Evolutionary conservation across 306 rosid species (phyloP), one percentile per base, ranked within the genome.

Genomic region (Sesbania bispinosa): DNA sequence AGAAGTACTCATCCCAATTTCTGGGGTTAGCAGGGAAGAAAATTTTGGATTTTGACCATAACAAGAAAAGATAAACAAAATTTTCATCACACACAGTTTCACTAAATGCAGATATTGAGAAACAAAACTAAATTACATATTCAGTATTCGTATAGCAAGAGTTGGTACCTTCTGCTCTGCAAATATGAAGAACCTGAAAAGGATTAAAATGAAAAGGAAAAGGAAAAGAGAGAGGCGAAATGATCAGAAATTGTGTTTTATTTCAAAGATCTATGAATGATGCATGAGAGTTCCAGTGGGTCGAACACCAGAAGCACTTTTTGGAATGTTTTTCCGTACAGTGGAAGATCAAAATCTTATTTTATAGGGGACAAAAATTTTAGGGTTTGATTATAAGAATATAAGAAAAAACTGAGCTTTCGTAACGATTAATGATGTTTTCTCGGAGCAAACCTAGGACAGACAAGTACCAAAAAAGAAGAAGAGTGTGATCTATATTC

Each of bases 381-480:
- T 57, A 62, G 77, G 84, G 70, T 64, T 75, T 80, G 67, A 15
- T 41, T 14, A 10, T 5, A 32, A 32, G 30, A 33, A 67, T 46
- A 43, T 2, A 48, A 0, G 23, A 69, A 20, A 13, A 50, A 15
- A 5, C 23, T n/a, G 69, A 59, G 55, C 18, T 47, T 47, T 58
- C 24, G 33, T 38, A n/a, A 38, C 29, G 14, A 50, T 61, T n/a
- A 14, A 50, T 51, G 35, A 62, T 20, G 67, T 30, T 61, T 18
- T 62, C 19, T 69, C 41, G 24, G 33, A 69, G 64, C 9, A 14
- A 61, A 51, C 41, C 71, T 33, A 39, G 21, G 61, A 38, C 15
- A 35, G 30, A 48, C 7, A 41, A 61, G 38, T 15, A 50, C 48
- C n/a, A n/a, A n/a, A n/a, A n/a, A n/a, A 48, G 41, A 50, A 50